Evolutionary conservation across 805 yeast species (phyloP), one percentile per base, ranked within the genome.

Genomic region (Danielia reshetovae): DNA sequence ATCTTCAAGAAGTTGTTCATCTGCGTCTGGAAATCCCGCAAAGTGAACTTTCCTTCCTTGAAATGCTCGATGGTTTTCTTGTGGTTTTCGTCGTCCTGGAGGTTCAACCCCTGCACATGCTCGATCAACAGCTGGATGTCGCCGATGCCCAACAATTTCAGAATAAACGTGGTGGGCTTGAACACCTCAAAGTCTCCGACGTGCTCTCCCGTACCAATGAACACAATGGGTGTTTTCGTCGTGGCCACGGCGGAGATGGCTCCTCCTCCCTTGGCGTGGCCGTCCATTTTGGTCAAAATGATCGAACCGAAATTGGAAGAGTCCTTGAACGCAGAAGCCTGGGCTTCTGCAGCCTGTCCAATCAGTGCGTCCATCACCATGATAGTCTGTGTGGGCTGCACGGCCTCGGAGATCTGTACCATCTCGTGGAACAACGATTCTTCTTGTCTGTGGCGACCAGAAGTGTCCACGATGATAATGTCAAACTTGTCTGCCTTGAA

Each of bases 231-330:
- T 0, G 97, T 93, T 36, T 85, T 74, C 2, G 97, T 90, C 2
- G 96, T 93, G 2, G 98, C 98, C 35, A 90, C 97, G 0, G 98
- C 98, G 25, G 96, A 87, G 35, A 90, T 89, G 19, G 98, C 98
- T 70, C 98, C 98, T 65, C 98, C 98, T 59, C 98, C 98, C 64
- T 85, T 90, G 24, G 97, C 98, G 54, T 93, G 97, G 34, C 97
- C 97, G 62, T 90, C 98, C 94, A 90, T 80, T 60, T 90, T 90
- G 15, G 98, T 90, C 55, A 90, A 72, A 40, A 90, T 83, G 44
- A 90, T 90, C 17, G 97, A 88, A 51, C 98, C 98, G 54, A 93
- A 93, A 55, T 90, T 81, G 4, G 96, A 72, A 21, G 89, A 77
- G 34, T 89, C 96, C 60, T 90, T 93, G 67, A 90, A 90, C 0